Evolutionary conservation across 768 basidiomycete genomes (phyloP).

Genomic region (Filobasidium wieringae): DNA sequence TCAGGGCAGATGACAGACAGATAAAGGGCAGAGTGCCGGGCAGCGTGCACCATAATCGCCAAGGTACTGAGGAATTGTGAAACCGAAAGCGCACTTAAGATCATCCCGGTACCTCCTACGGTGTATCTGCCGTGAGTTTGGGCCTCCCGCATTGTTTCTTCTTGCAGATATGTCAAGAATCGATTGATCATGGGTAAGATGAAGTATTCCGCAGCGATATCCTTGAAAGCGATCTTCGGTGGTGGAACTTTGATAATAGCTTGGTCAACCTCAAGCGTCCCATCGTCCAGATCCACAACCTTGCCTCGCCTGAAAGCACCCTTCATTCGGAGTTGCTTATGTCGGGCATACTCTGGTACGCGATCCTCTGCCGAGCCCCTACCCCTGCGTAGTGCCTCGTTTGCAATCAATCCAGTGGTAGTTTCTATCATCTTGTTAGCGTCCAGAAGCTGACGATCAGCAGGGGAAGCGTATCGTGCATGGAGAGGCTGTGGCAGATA

Average conservation of each 20-base stretch:
- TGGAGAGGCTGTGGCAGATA: slow-evolving; percentile 62
- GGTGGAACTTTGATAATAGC: slow-evolving; percentile 13
- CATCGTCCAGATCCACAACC: slow-evolving; percentile 19
- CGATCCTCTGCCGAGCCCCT: background rate
- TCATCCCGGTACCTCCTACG: slow-evolving; percentile 70
- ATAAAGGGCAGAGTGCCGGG: slow-evolving; percentile 69
- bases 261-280: slow-evolving; percentile 15
- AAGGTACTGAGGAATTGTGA: slow-evolving; percentile 64
- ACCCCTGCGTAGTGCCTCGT: background rate
- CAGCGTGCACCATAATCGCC: slow-evolving; percentile 67
- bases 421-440: background rate
- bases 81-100: slow-evolving; percentile 66
- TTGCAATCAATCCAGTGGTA: background rate
- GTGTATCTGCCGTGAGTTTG: slow-evolving; percentile 32
- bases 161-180: slow-evolving; percentile 90
- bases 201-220: slow-evolving; percentile 76
- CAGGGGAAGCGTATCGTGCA: slow-evolving; percentile 49
- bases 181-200: slow-evolving; percentile 77
- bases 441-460: slow-evolving; percentile 24
- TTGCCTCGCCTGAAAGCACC: background rate
- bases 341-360: slow-evolving; percentile 32
- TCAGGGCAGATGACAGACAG: slow-evolving; percentile 68
- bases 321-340: slow-evolving; percentile 60
- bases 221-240: slow-evolving; percentile 40
- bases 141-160: slow-evolving; percentile 64